A percentile compares a stretch with the other conserved stretches of the same genome.
phyloP scores from a whole-genome alignment of 768 basidiomycete species.

The Tulasnella sp. region DNA sequence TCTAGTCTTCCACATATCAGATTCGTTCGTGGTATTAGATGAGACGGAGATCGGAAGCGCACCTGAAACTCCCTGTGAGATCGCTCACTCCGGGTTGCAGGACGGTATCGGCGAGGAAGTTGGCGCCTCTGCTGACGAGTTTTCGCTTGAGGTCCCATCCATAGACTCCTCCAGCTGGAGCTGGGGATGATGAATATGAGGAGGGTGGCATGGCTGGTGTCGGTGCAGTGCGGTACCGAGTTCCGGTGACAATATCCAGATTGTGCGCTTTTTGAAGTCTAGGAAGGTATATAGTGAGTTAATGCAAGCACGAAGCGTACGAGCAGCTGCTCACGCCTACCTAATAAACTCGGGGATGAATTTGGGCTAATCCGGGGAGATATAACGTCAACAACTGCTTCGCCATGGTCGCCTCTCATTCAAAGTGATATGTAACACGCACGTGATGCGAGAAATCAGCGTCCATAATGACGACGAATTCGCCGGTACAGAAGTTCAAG shows the following conservation, averaged over 20 bases:
- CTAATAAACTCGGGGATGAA: constrained; percentile 89
- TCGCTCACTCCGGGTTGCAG: constrained; percentile 81
- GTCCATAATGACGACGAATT: constrained; percentile 96
- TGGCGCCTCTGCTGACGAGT: constrained; percentile 78
- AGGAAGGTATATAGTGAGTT: constrained; percentile 14
- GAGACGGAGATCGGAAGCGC: constrained; percentile 25
- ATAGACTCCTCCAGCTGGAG: constrained; percentile 67
- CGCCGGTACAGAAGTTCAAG: constrained; percentile 76
- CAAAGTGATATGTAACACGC: too few relatives aligned
- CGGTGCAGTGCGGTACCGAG: constrained; percentile 63
- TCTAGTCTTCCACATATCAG: too few relatives aligned
- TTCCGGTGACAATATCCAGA: constrained; percentile 88
- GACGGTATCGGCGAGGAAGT: constrained; percentile 80
- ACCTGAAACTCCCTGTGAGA: constrained; percentile 86
- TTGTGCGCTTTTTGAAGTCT: constrained; percentile 79
- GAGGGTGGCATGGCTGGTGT: constrained; percentile 37
- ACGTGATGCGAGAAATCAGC: constrained; percentile 95
- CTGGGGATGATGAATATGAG: constrained; percentile 27
- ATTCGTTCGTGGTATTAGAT: too few relatives aligned
- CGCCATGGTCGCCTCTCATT: too few relatives aligned
- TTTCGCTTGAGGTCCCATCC: constrained; percentile 91
- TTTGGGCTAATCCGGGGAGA: constrained; percentile 52
- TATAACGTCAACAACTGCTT: background rate
- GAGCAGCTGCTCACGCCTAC: constrained; percentile 33
- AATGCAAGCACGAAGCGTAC: too few relatives aligned